Evolutionary conservation across 129 eudicot species (phyloP).

Genomic region (Lactuca saligna): DNA sequence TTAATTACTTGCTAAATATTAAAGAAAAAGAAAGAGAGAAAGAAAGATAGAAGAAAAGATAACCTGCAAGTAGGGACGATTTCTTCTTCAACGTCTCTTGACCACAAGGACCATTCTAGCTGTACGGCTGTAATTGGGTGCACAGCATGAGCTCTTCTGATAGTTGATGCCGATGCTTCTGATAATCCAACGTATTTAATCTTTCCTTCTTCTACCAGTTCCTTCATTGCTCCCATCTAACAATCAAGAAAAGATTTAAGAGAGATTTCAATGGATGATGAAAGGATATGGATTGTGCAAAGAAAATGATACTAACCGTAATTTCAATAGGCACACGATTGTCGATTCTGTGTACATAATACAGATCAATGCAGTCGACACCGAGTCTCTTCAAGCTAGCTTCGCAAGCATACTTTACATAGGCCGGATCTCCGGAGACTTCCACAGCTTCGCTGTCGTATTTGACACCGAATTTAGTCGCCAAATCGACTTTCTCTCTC

Average conservation of each 20-base stretch:
- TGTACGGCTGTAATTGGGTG: slow-evolving; percentile 60
- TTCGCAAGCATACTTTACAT: slow-evolving; percentile 49
- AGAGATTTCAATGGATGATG: neutral
- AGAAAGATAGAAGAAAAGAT: neutral
- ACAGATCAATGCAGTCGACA: slow-evolving; percentile 47
- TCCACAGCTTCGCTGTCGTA: slow-evolving; percentile 19
- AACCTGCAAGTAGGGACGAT: slow-evolving; percentile 72
- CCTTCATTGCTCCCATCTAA: slow-evolving; percentile 70
- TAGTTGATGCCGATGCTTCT: slow-evolving; percentile 55
- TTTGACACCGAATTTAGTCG: slow-evolving; percentile 45
- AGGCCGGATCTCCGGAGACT: slow-evolving; percentile 38
- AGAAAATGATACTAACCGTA: slow-evolving; percentile 36
- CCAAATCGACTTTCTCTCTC: slow-evolving; percentile 44
- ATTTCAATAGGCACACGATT: slow-evolving; percentile 51
- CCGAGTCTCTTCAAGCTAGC: slow-evolving; percentile 54
- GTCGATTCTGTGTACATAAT: slow-evolving; percentile 51
- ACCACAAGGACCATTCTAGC: slow-evolving; percentile 71
- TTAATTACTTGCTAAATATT: neutral
- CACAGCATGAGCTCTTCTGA: slow-evolving; percentile 75
- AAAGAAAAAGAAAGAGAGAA: neutral
- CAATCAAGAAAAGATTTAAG: neutral
- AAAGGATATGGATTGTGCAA: neutral
- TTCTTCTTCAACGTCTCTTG: slow-evolving; percentile 63
- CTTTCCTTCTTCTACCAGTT: slow-evolving; percentile 65
- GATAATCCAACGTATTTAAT: slow-evolving; percentile 64